Evolutionary conservation across 1,139 yeast genomes (phyloP), one percentile per base, ranked within the genome.

Genomic region (Pichiaceae sp.): DNA sequence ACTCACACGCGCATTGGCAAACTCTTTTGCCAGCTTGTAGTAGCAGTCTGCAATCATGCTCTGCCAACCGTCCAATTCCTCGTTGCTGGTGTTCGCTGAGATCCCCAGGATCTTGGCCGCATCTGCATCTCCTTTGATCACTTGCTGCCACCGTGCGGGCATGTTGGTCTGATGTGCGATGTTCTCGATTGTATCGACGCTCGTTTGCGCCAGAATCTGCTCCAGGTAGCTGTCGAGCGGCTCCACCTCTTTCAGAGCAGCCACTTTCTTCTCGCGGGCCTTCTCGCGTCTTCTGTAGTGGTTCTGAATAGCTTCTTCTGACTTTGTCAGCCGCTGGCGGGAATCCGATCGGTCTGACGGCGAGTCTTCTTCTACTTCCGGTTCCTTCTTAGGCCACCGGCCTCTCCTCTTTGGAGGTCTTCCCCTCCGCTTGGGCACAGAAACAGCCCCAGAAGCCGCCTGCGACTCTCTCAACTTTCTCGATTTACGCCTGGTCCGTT

Each of bases 11-110:
- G 60, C 46, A 9, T 39, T 37, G 11, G 54, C 45, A 35, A 60
- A 59, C 17, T 51, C 50, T 20, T 42, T 44, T 1, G 62, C 47
- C 4, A 62, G 38, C 2, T 42, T 38, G 31, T 48, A 49, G 43
- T 59, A 61, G 36, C 59, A 58, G 4, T 41, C 31, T 3, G 56
- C 50, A 2, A 62, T 40, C 31, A 48, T 44, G 17, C 45, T 45
- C 36, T 59, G 60, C n/a, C 47, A 38, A 11, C 35, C 34, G 15
- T 44, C 38, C 3, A 46, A 27, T 8, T 49, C 47, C n/a, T 40
- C 37, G 12, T 36, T 23, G 40, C 31, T 14, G 28, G n/a, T 7
- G 14, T 25, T 25, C 14, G 8, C 16, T 21, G 24, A 11, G 11
- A 21, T 21, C 24, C 11, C 24, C 11, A 21, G 24, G 7, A 7